Conservation (phyloP, 2,329 filamentous ascomycete species). For the Curvularia hawaiiensis region DNA sequence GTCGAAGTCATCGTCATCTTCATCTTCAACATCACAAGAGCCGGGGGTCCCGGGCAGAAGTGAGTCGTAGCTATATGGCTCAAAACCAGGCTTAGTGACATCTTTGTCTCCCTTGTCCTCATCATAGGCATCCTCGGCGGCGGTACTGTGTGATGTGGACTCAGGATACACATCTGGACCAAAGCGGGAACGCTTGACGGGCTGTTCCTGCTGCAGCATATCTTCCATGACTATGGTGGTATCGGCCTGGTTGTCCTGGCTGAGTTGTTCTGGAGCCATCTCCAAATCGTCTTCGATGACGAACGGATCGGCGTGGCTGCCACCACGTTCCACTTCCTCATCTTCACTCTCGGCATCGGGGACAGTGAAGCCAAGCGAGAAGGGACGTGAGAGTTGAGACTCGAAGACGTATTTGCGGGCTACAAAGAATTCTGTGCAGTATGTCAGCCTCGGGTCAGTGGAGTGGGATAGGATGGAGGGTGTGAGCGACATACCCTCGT, state of each 20-base stretch:
- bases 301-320: constrained; percentile 37
- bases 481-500: constrained; percentile 33
- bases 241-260: constrained; percentile 10
- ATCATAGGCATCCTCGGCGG: constrained; percentile 9
- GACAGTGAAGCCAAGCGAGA: constrained; percentile 39
- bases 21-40: constrained; percentile 8
- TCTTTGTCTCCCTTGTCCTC: constrained; percentile 1
- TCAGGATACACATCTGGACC: constrained; percentile 7
- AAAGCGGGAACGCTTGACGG: not conserved
- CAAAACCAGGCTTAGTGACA: not conserved
- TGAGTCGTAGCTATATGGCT: not conserved
- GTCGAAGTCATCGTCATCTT: constrained; percentile 14
- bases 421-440: constrained; percentile 34
- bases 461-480: not conserved
- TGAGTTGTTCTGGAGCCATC: constrained; percentile 10
- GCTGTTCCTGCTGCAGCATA: constrained; percentile 8
- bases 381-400: constrained; percentile 20
- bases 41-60: not conserved
- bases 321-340: constrained; percentile 28
- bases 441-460: constrained; percentile 15
- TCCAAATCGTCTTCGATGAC: constrained; percentile 41
- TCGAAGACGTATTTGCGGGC: constrained; percentile 41
- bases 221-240: constrained; percentile 19
- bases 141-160: constrained; percentile 3
- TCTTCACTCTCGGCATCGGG: constrained; percentile 40